Evolutionary conservation across 1,139 yeast genomes (phyloP), one percentile per base, ranked within the genome.

Genomic region (Ogataea hybrid): DNA sequence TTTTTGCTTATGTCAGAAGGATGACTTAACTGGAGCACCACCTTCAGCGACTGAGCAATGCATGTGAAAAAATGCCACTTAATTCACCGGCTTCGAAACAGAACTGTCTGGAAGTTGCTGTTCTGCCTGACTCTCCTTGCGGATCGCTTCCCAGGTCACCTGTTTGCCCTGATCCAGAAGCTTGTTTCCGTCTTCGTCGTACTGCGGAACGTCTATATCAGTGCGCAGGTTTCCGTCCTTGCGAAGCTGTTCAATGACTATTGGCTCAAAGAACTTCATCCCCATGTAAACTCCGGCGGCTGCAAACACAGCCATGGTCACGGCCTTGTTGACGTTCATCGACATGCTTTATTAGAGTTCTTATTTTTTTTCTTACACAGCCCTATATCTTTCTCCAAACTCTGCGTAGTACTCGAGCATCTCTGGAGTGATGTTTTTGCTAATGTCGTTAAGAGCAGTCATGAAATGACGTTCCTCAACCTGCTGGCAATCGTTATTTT

Each of bases 391-490:
- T 12, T 53, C 53, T 9, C 87, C 80, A 68, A 89, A 90, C 5
- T 70, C 76, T 50, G 70, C 68, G 59, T 86, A 92, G 51, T 87
- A 89, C 3, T 72, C 75, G 33, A 89, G 60, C 96, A 90, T 88
- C 25, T 86, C 95, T 18, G 69, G 68, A 0, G 96, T 89, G 35
- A 92, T 92, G 25, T 92, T 92, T 57, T 73, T 75, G 11, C 90
- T 76, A 20, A 89, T 73, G 0, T 81, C 83, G 34, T 57, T 55
- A 44, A 90, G 58, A 0, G 96, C 97, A 45, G 69, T 71, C 25
- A 75, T 79, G 56, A 92, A 92, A 61, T 92, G 97, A 25, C 68
- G 68, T 49, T 68, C 68, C 21, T 64, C 62, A 1, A 92, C 95
- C 9, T 56, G 54, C 1, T 62, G 60, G 6, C 87, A 77, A 3